A percentile compares a stretch with the other conserved stretches of the same genome.
These are phyloP conservation scores for Psilocybe tampanensis DNA, from an alignment of 768 basidiomycete species.

Conservation along the genomic window DNA sequence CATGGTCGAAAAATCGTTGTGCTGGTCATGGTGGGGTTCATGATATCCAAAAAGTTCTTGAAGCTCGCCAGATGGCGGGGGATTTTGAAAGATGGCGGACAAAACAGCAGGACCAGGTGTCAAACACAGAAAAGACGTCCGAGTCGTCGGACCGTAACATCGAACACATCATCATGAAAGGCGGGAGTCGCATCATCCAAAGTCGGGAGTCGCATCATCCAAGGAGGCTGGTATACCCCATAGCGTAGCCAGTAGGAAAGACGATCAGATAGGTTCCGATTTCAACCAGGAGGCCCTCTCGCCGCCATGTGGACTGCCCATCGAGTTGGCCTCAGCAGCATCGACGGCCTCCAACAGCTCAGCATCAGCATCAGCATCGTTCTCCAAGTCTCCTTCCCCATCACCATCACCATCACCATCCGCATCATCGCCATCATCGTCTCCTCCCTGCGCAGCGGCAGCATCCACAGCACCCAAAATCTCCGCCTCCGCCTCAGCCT, in stretches of 20 bases:
- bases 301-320: slow-evolving; percentile 28
- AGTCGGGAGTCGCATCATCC: too few species aligned
- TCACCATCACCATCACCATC: slow-evolving; percentile 27
- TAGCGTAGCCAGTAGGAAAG: too few species aligned
- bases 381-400: slow-evolving; percentile 19
- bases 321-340: slow-evolving; percentile 46
- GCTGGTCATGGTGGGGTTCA: too few species aligned
- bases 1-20: not conserved
- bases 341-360: slow-evolving; percentile 55
- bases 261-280: slow-evolving; percentile 15
- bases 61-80: not conserved
- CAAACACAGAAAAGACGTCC: too few species aligned
- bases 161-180: too few species aligned
- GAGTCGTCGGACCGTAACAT: too few species aligned
- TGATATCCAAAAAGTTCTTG: too few species aligned
- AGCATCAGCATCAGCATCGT: slow-evolving; percentile 26
- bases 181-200: too few species aligned
- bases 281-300: slow-evolving; percentile 23
- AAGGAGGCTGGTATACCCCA: too few species aligned
- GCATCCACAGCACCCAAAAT: slow-evolving; percentile 27
- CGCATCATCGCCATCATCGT: slow-evolving; percentile 25
- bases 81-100: not conserved
- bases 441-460: slow-evolving; percentile 17
- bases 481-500: slow-evolving; percentile 39
- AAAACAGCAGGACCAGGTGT: not conserved